Percentiles rank a stretch among this genome's conserved stretches.
Evolutionary conservation across 306 rosid species (phyloP).

Genomic region (Prunus kanzakura): DNA sequence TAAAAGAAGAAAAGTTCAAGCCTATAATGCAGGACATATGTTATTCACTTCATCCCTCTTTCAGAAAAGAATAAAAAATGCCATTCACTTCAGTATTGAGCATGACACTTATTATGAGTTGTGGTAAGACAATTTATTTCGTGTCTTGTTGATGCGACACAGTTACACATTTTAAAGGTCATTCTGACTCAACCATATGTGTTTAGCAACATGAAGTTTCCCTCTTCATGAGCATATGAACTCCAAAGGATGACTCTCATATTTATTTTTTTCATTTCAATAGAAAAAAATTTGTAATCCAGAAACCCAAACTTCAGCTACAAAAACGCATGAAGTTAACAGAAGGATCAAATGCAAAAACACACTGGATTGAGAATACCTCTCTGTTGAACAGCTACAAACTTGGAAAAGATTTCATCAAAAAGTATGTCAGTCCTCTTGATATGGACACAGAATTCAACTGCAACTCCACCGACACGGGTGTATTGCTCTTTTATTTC

Average conservation of each 20-base stretch:
- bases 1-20: not conserved
- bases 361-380: conserved; percentile 39
- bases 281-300: not conserved
- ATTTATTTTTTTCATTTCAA: not conserved
- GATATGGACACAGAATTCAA: conserved; percentile 96
- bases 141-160: not conserved
- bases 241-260: not conserved
- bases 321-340: not conserved
- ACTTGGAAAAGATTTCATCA: conserved; percentile 87
- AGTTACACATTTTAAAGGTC: not conserved
- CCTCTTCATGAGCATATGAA: not conserved
- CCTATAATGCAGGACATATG: not conserved
- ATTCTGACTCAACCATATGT: not conserved
- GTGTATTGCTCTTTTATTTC: conserved; percentile 92
- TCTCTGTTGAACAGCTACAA: conserved; percentile 72
- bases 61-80: not conserved
- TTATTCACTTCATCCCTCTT: not conserved
- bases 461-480: conserved; percentile 99
- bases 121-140: not conserved
- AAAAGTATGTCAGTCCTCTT: conserved; percentile 90
- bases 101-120: not conserved
- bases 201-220: not conserved
- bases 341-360: conserved; percentile 17
- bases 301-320: conserved; percentile 5
- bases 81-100: not conserved